Conservation (phyloP, 208 protist genomes). For the Porcisia hertigi region DNA sequence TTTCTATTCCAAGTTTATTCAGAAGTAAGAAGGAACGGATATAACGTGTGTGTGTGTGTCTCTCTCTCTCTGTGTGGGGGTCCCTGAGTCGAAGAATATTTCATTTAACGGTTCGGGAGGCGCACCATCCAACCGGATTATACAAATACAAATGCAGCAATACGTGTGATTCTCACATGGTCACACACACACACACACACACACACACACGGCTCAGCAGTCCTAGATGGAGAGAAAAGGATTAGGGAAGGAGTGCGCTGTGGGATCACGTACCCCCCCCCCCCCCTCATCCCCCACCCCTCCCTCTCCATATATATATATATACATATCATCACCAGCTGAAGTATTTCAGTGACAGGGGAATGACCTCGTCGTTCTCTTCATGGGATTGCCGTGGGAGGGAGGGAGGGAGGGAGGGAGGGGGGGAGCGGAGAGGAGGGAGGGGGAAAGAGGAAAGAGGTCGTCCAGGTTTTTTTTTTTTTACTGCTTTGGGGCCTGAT, state of each 20-base stretch:
- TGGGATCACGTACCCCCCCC: not conserved
- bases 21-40: slow-evolving; percentile 17
- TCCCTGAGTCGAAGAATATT: no score
- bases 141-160: not conserved
- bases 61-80: no score
- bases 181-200: not conserved
- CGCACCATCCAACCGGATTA: not conserved
- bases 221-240: not conserved
- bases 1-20: slow-evolving; percentile 73
- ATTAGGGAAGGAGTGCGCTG: not conserved
- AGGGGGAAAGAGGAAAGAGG: no score
- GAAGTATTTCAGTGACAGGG: not conserved
- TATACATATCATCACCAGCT: not conserved
- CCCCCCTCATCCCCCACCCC: not conserved
- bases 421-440: not conserved
- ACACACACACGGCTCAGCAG: not conserved
- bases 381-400: no score
- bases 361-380: no score
- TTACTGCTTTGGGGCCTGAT: not conserved
- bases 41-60: not conserved
- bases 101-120: not conserved
- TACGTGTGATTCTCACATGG: not conserved
- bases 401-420: not conserved
- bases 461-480: not conserved
- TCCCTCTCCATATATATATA: not conserved